phyloP scores from a whole-genome alignment of 2,329 filamentous ascomycete species.

The Xylariaceae sp. region DNA sequence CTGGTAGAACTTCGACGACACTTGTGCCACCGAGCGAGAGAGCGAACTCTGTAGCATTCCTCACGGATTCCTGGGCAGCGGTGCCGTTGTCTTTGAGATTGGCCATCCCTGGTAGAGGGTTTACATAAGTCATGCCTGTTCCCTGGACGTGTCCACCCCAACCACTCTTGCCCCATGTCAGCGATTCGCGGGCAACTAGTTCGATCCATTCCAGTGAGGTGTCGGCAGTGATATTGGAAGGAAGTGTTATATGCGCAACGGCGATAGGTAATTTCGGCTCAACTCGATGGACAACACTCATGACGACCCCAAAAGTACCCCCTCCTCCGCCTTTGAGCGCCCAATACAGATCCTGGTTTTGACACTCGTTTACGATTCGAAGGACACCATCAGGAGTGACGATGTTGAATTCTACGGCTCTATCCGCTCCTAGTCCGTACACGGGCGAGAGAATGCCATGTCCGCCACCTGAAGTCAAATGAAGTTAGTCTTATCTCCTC shows the following conservation, averaged over 20 bases:
- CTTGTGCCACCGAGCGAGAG: slow-evolving; percentile 16
- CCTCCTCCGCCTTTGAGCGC: slow-evolving; percentile 32
- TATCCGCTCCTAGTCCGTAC: slow-evolving; percentile 47
- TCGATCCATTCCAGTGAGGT: slow-evolving; percentile 17
- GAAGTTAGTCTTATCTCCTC: neutral
- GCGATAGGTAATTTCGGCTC: slow-evolving; percentile 17
- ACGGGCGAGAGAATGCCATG: slow-evolving; percentile 12
- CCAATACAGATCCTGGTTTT: slow-evolving; percentile 39
- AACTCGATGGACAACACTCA: slow-evolving; percentile 19
- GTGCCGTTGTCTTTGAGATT: slow-evolving; percentile 16
- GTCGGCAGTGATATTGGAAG: slow-evolving; percentile 16
- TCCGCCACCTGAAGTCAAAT: no score
- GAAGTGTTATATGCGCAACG: slow-evolving; percentile 18
- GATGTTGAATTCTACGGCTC: slow-evolving; percentile 41
- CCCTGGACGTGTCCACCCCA: slow-evolving; percentile 21
- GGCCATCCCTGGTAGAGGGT: slow-evolving; percentile 10
- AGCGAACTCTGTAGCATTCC: slow-evolving; percentile 17
- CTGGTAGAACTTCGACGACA: slow-evolving; percentile 14
- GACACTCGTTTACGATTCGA: slow-evolving; percentile 37
- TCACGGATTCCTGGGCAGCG: slow-evolving; percentile 12
- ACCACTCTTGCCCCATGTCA: slow-evolving; percentile 17
- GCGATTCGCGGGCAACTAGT: slow-evolving; percentile 16
- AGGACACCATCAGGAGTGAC: slow-evolving; percentile 40
- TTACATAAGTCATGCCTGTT: slow-evolving; percentile 19
- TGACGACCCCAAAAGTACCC: slow-evolving; percentile 48